Conservation (phyloP, 2,329 filamentous ascomycete genomes). For the Paraphoma chrysanthemicola region DNA sequence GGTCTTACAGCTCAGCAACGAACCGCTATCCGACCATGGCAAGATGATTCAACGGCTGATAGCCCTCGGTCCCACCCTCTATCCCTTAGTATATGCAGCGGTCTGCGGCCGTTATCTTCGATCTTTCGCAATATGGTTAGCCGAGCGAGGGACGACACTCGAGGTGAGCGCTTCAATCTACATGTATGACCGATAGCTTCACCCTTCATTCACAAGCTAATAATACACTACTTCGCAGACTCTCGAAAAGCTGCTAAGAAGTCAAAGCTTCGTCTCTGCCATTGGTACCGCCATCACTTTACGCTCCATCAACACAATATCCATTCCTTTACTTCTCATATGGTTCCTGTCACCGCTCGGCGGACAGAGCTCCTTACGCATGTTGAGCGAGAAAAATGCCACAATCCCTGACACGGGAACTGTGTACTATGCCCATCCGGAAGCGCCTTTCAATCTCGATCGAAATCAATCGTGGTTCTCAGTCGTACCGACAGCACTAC, state of each 20-base stretch:
- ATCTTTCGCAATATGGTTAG: conserved; percentile 2
- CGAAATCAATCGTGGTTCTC: neutral
- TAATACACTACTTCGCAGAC: neutral
- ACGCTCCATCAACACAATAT: conserved; percentile 1
- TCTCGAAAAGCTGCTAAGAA: conserved; percentile 12
- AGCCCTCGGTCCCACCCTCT: conserved; percentile 10
- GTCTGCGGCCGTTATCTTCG: conserved; percentile 7
- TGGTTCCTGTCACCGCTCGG: conserved; percentile 9
- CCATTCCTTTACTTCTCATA: neutral
- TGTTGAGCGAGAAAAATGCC: conserved; percentile 1
- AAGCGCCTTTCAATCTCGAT: neutral
- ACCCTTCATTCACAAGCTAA: neutral
- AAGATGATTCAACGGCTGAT: conserved; percentile 4
- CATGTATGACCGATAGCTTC: neutral
- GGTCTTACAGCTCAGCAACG: neutral
- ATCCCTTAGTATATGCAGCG: conserved; percentile 9
- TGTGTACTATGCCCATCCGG: conserved; percentile 4
- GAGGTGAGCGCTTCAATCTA: neutral
- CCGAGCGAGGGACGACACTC: conserved; percentile 5
- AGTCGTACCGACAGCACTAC: conserved; percentile 1
- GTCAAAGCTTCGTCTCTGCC: conserved; percentile 12
- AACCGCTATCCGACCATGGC: conserved; percentile 1
- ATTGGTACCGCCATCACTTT: conserved; percentile 7
- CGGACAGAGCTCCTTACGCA: conserved; percentile 9
- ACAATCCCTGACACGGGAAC: neutral